Evolutionary conservation across 495 filamentous ascomycete genomes (phyloP).

Genomic region (Trichoderma erinaceum): DNA sequence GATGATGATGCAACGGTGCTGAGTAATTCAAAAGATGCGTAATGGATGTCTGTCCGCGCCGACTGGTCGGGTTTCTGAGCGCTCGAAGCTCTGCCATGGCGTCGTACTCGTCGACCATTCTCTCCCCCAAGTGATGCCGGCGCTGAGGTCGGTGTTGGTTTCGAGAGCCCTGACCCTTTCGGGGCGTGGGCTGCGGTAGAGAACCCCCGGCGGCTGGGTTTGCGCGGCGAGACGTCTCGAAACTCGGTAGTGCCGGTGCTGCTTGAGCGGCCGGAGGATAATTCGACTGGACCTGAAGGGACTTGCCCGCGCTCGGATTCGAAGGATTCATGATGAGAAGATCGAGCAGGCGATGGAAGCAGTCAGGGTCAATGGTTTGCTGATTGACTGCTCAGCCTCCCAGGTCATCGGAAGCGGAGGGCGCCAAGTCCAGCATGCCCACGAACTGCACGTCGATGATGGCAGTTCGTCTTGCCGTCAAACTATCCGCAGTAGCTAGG

Average conservation of each 20-base stretch:
- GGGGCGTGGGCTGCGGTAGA: constrained; percentile 42
- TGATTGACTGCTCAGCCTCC: constrained; percentile 9
- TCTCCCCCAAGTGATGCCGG: constrained; percentile 27
- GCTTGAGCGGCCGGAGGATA: constrained; percentile 25
- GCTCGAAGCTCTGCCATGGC: constrained; percentile 76
- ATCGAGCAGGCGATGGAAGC: background rate
- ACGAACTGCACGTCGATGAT: background rate
- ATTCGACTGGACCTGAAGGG: constrained; percentile 31
- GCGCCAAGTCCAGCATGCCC: constrained; percentile 7
- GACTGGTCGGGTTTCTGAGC: constrained; percentile 75
- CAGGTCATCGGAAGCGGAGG: constrained; percentile 5
- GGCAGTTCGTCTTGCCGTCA: background rate
- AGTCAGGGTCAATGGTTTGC: constrained; percentile 4
- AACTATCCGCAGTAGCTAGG: background rate
- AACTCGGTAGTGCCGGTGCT: constrained; percentile 31
- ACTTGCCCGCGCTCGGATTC: constrained; percentile 37
- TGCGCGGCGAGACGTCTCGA: constrained; percentile 57
- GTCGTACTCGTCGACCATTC: constrained; percentile 56
- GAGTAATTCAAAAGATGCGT: constrained; percentile 94
- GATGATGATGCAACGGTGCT: constrained; percentile 66
- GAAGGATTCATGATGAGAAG: constrained; percentile 39
- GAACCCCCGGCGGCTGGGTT: constrained; percentile 53
- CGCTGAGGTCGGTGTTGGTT: constrained; percentile 63
- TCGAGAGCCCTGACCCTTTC: constrained; percentile 68
- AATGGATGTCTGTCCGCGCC: constrained; percentile 91